phyloP scores from a whole-genome alignment of 2,329 filamentous ascomycete genomes.

The Colletotrichum siamense region DNA sequence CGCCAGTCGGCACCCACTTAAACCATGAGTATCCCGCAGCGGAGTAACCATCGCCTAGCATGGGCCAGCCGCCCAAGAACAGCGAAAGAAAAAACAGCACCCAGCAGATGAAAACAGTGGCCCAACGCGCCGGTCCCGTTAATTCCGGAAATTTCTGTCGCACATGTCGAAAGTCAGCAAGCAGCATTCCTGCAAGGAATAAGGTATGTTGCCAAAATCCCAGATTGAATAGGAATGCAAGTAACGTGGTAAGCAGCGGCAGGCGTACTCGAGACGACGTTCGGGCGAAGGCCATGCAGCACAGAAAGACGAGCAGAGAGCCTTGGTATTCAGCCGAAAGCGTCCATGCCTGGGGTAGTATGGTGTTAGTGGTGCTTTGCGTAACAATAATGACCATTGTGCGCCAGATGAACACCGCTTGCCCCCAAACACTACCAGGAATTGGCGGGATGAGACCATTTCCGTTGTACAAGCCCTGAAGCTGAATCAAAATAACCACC shows the following conservation, averaged over 20 bases:
- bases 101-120: background rate
- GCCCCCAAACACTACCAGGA: constrained; percentile 35
- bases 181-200: constrained; percentile 12
- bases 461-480: background rate
- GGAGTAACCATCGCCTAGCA: background rate
- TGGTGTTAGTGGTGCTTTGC: constrained; percentile 54
- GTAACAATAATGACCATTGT: constrained; percentile 52
- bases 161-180: constrained; percentile 1
- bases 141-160: background rate
- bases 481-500: background rate
- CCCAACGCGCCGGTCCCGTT: background rate
- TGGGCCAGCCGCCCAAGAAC: constrained; percentile 9
- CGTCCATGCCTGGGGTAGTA: constrained; percentile 65
- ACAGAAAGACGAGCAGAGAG: constrained; percentile 62
- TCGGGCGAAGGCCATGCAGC: constrained; percentile 53
- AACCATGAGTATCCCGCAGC: constrained; percentile 17
- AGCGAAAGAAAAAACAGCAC: background rate
- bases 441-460: background rate
- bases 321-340: constrained; percentile 66
- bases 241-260: constrained; percentile 42
- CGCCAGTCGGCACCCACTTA: constrained; percentile 4
- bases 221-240: constrained; percentile 41
- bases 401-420: constrained; percentile 56
- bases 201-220: background rate
- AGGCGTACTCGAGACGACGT: constrained; percentile 48